Evolutionary conservation across 2,329 filamentous ascomycete species (phyloP), one percentile per base, ranked within the genome.

Genomic region (Alternaria sp.): DNA sequence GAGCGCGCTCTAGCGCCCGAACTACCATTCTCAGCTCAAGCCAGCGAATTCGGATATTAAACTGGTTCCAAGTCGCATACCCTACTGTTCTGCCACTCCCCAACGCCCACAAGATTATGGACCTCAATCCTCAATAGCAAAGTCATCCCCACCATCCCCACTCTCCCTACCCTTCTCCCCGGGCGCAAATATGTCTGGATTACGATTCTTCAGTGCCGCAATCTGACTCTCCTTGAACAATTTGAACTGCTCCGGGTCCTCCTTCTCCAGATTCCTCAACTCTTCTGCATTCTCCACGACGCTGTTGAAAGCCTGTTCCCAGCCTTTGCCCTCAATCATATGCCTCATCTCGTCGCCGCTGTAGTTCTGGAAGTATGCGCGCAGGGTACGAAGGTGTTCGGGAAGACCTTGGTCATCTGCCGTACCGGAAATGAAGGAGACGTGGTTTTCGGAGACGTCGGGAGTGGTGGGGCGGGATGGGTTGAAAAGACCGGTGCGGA

Each of bases 221-320:
- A 79, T 77, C 66, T 81, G 79, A n/a, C 69, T 71, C 47, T 80
- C 76, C 26, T 70, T 70, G 43, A 79, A 80, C 26, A 56, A 52
- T 45, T 70, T 70, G 32, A 80, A 81, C 8, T 74, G 70, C 4
- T 73, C 71, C 0, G 76, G 77, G 19, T 75, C 72, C 32, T 81
- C 78, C 46, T 75, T 70, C 69, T 83, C 84, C 73, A 93, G 88
- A 8, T 81, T 80, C 54, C 86, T 85, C 86, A 91, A 88, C 76
- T 91, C 85, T 65, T 89, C 87, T 0, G 89, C 88, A 67, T 93
- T 91, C 26, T 86, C 85, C 6, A 87, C 87, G 17, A 87, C 83
- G 72, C 89, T 86, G 70, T 87, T 84, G 68, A 93, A 89, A 0
- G 88, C 86, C 59, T 83, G 82, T 12, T 91, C 83, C 54, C 86